These are phyloP conservation scores for Metschnikowia reukaufii DNA, from an alignment of 805 yeast species.

Conservation along the genomic window DNA sequence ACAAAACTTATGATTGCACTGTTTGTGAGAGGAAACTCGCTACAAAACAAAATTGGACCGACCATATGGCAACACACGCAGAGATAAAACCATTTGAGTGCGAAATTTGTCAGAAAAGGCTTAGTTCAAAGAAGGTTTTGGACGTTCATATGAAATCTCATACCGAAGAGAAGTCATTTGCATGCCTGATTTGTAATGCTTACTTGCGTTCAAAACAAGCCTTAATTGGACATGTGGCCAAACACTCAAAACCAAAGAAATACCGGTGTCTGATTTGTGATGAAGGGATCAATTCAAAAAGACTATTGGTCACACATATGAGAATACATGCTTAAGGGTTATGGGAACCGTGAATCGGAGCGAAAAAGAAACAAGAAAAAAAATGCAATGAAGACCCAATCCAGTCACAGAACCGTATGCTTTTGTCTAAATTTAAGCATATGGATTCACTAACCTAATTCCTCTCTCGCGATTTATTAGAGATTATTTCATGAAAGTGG, in stretches of 20 bases:
- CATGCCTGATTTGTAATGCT: not conserved
- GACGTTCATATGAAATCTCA: not conserved
- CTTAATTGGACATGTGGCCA: not conserved
- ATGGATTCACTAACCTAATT: too few species aligned
- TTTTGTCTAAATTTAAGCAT: too few species aligned
- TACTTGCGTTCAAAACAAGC: not conserved
- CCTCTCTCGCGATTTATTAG: too few species aligned
- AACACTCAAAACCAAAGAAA: not conserved
- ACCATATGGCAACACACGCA: conserved; percentile 1
- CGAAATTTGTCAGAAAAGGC: not conserved
- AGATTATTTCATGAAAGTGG: too few species aligned
- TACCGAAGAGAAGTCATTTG: not conserved
- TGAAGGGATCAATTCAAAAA: not conserved
- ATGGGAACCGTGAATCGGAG: too few species aligned
- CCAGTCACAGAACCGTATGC: too few species aligned
- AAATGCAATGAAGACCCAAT: too few species aligned
- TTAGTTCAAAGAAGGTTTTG: not conserved
- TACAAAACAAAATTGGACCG: not conserved
- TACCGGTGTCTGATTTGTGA: not conserved
- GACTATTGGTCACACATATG: not conserved
- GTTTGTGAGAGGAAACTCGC: not conserved
- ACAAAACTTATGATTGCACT: not conserved
- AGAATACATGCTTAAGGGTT: not conserved
- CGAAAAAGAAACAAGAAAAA: too few species aligned
- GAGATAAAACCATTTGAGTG: not conserved